A percentile compares a stretch with the other conserved stretches of the same genome.
These are phyloP conservation scores for Euptelea pleiosperma DNA, from an alignment of 164 flowering plant genomes.

Conservation along the genomic window DNA sequence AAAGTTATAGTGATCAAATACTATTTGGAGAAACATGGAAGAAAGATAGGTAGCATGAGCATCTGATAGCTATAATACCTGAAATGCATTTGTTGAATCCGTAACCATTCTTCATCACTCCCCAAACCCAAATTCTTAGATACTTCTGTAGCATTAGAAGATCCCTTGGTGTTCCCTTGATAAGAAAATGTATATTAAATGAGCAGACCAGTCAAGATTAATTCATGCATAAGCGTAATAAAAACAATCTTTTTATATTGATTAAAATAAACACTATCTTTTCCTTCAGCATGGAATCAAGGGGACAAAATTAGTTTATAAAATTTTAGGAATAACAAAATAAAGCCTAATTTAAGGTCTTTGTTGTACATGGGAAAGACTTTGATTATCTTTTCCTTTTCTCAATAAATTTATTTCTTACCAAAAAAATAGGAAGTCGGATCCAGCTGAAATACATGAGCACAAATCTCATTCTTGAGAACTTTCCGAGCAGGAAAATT, in stretches of 20 bases:
- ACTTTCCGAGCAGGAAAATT: too few species aligned
- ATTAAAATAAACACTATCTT: too few species aligned
- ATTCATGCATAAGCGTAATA: not conserved
- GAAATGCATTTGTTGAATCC: conserved; percentile 58
- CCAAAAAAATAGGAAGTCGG: too few species aligned
- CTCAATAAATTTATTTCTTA: too few species aligned
- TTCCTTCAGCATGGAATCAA: too few species aligned
- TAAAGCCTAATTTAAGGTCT: too few species aligned
- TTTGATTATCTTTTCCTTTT: too few species aligned
- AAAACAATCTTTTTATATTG: not conserved
- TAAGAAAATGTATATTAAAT: not conserved
- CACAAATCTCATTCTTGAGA: too few species aligned
- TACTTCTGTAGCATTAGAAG: conserved; percentile 29
- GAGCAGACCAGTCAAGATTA: not conserved
- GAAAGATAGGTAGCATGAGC: conserved; percentile 9
- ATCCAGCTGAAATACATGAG: too few species aligned
- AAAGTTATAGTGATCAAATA: not conserved
- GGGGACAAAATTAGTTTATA: too few species aligned
- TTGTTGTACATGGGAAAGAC: too few species aligned
- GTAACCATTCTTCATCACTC: conserved; percentile 61
- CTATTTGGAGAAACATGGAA: not conserved
- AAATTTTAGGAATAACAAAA: too few species aligned
- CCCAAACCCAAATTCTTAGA: conserved; percentile 24
- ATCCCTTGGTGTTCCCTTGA: conserved; percentile 28
- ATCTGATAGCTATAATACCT: conserved; percentile 40